Evolutionary conservation across 805 yeast genomes (phyloP), one percentile per base, ranked within the genome.

Genomic region (Kazachstania africana): DNA sequence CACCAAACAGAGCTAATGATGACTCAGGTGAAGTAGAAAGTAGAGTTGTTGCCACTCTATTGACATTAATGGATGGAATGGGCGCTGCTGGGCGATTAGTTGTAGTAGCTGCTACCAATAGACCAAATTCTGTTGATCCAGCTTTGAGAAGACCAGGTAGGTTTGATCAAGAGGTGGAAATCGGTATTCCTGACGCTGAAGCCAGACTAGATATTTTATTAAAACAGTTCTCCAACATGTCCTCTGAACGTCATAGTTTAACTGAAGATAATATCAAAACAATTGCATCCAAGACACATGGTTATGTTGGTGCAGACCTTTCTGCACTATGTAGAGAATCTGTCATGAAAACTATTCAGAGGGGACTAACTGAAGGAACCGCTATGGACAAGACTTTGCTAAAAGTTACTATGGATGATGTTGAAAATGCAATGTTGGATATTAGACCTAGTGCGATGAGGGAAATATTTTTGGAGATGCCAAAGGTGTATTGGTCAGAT

Each of bases 391-490:
- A 51, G 20, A 37, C 37, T 1, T 53, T 63, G 1, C 58, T 78
- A 39, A 66, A 60, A 34, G 71, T 83, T 3, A 48, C 57, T 1
- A 36, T 62, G 8, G 53, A 50, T 1, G 94, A 88, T 46, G 63
- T 88, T n/a, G 75, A 75, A 29, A 56, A 54, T 15, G 87, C 96
- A 0, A 56, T 85, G 51, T 57, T 73, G 1, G 87, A 81, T n/a
- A 74, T 91, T 2, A 66, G 93, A 31, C 97, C 98, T 2, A 80
- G 94, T 37, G 97, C 97, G 2, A 91, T 91, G 98, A 70, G 95
- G 36, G 98, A 91, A 53, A 82, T 88, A 32, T 78, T 85, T 35
- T 62, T 91, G 31, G 99, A 91, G 46, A 82, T 87, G 72, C 97
- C 98, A 8, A 82, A 83, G 46, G 93, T 87, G 1, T 68, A 71